phyloP scores from a whole-genome alignment of 345 rosid genomes.

The Populus alba region DNA sequence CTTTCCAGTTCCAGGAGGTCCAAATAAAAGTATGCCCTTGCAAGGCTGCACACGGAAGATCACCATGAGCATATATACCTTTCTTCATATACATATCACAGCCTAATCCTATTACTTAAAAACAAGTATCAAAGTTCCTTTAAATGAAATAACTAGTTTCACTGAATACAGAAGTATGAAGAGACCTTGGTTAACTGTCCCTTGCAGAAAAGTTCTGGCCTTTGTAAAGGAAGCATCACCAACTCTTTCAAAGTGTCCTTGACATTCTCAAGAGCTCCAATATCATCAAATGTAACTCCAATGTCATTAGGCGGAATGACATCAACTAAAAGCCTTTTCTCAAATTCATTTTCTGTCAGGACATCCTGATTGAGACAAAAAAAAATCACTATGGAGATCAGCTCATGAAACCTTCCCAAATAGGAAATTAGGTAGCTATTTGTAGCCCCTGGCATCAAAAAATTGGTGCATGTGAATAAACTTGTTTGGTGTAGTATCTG shows the following conservation, averaged over 20 bases:
- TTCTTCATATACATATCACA: neutral
- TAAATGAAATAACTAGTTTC: neutral
- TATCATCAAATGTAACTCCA: slow-evolving; percentile 87
- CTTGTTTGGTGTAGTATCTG: neutral
- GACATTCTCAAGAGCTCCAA: slow-evolving; percentile 88
- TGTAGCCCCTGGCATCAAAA: neutral
- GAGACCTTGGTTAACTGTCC: slow-evolving; percentile 80
- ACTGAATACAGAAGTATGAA: neutral
- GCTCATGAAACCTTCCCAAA: neutral
- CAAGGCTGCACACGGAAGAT: slow-evolving; percentile 57
- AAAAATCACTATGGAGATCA: slow-evolving; percentile 15
- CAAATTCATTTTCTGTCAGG: slow-evolving; percentile 80
- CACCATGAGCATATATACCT: slow-evolving; percentile 6
- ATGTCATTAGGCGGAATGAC: slow-evolving; percentile 84
- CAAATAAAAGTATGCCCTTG: slow-evolving; percentile 88
- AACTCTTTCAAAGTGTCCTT: slow-evolving; percentile 88
- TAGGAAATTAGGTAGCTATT: neutral
- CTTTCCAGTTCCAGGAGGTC: slow-evolving; percentile 97
- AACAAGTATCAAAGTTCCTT: neutral
- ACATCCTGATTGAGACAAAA: slow-evolving; percentile 54
- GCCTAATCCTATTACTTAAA: neutral
- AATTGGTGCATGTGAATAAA: neutral
- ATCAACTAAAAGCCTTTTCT: slow-evolving; percentile 71
- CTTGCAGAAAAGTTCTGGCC: slow-evolving; percentile 88
- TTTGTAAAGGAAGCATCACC: slow-evolving; percentile 86